Conservation (phyloP, 1,284 basidiomycete genomes). For the Rhodotorula sp. region DNA sequence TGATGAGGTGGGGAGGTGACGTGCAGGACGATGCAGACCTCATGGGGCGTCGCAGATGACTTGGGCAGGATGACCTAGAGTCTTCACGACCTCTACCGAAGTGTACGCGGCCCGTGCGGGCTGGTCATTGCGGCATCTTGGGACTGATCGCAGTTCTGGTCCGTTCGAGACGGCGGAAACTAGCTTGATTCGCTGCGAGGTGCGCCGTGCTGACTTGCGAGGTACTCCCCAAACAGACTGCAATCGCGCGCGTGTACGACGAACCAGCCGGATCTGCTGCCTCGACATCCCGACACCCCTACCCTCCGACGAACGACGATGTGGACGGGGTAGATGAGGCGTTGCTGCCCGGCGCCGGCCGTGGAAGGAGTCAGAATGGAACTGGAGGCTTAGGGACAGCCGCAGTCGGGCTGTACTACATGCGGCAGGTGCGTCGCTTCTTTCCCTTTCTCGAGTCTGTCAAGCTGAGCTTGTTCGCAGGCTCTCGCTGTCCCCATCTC, state of each 20-base stretch:
- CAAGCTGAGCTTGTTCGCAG: background rate
- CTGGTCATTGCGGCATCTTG: too few species aligned
- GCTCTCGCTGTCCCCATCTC: slow-evolving; percentile 19
- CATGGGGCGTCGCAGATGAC: background rate
- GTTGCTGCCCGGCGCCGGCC: background rate
- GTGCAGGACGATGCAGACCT: background rate
- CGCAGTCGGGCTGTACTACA: slow-evolving; percentile 20
- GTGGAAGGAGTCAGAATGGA: background rate
- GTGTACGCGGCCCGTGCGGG: too few species aligned
- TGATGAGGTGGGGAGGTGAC: background rate
- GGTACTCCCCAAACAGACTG: slow-evolving; percentile 5
- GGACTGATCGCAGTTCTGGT: background rate
- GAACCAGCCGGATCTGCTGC: background rate
- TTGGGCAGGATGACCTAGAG: background rate
- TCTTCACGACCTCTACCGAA: too few species aligned
- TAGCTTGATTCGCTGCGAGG: too few species aligned
- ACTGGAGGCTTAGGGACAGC: slow-evolving; percentile 23
- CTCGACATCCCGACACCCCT: background rate
- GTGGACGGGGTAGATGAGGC: slow-evolving; percentile 16
- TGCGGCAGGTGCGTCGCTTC: slow-evolving; percentile 19
- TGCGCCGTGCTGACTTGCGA: background rate
- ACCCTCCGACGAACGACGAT: slow-evolving; percentile 7
- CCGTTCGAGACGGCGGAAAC: background rate
- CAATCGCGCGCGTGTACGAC: slow-evolving; percentile 33
- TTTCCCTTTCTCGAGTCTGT: background rate